A percentile compares a stretch with the other conserved stretches of the same genome.
These are phyloP conservation scores for Didymella segeticola DNA, from an alignment of 2,329 filamentous ascomycete genomes.

Conservation along the genomic window DNA sequence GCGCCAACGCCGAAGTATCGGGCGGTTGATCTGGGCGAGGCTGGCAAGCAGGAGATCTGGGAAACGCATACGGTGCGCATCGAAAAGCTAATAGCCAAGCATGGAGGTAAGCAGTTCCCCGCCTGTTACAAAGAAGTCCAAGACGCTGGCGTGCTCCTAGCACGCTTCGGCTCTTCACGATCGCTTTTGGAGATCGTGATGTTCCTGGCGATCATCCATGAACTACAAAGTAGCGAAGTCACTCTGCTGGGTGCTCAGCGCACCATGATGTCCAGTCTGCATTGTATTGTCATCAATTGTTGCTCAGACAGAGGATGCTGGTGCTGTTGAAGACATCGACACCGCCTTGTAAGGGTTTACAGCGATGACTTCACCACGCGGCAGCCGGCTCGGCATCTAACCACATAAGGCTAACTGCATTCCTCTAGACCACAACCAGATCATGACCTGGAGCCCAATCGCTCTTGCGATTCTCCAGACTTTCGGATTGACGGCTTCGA, in stretches of 20 bases:
- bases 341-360: slow-evolving; percentile 10
- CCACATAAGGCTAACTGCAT: slow-evolving; percentile 17
- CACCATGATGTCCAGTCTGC: not conserved
- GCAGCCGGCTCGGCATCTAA: slow-evolving; percentile 17
- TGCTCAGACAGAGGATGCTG: not conserved
- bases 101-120: slow-evolving; percentile 42
- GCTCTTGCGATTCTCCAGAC: slow-evolving; percentile 32
- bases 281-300: not conserved
- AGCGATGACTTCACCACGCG: slow-evolving; percentile 17
- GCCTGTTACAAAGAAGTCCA: slow-evolving; percentile 15
- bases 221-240: not conserved
- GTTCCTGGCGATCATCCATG: slow-evolving; percentile 10
- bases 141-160: slow-evolving; percentile 10
- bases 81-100: slow-evolving; percentile 45
- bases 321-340: slow-evolving; percentile 6
- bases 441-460: slow-evolving; percentile 39
- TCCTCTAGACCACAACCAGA: slow-evolving; percentile 35
- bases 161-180: slow-evolving; percentile 14
- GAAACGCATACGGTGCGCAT: slow-evolving; percentile 30
- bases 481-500: slow-evolving; percentile 28
- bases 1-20: slow-evolving; percentile 21
- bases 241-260: not conserved
- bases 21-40: slow-evolving; percentile 42
- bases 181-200: slow-evolving; percentile 10
- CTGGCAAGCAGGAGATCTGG: slow-evolving; percentile 44